Conservation (phyloP, 1,284 basidiomycete species). For the Porogramme epimiltina region DNA sequence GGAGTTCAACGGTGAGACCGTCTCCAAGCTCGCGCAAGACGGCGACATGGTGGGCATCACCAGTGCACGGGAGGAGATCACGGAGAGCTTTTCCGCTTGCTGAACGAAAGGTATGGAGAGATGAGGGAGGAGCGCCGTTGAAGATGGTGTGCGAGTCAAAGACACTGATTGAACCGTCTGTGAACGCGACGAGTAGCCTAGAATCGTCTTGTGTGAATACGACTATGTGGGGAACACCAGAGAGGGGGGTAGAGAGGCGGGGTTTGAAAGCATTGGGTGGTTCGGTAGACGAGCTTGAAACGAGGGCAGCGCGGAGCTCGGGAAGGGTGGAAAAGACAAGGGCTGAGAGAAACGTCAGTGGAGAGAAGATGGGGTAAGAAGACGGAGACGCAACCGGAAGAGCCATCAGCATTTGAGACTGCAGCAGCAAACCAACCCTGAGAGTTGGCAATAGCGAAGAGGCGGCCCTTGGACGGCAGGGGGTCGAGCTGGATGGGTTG, state of each 20-base stretch:
- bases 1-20: constrained; percentile 50
- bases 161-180: constrained; percentile 57
- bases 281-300: constrained; percentile 36
- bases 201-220: constrained; percentile 60
- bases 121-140: constrained; percentile 43
- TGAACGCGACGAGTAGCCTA: constrained; percentile 58
- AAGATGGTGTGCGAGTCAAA: constrained; percentile 58
- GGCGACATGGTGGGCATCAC: constrained; percentile 61
- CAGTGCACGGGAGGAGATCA: constrained; percentile 68
- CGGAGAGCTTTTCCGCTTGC: constrained; percentile 44
- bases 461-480: constrained; percentile 39
- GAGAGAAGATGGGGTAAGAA: background rate
- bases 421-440: constrained; percentile 70
- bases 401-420: constrained; percentile 36
- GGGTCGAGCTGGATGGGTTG: constrained; percentile 45
- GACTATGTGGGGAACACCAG: constrained; percentile 51
- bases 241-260: constrained; percentile 47
- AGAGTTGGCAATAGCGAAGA: constrained; percentile 60
- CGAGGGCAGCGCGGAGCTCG: constrained; percentile 54
- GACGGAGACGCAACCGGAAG: constrained; percentile 34
- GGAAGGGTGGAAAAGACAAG: constrained; percentile 58
- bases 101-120: constrained; percentile 50
- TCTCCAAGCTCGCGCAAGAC: constrained; percentile 52
- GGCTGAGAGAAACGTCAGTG: constrained; percentile 36
- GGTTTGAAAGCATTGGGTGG: constrained; percentile 45